Evolutionary conservation across 495 filamentous ascomycete species (phyloP).

Genomic region (Hyphodiscus hymeniophilus): DNA sequence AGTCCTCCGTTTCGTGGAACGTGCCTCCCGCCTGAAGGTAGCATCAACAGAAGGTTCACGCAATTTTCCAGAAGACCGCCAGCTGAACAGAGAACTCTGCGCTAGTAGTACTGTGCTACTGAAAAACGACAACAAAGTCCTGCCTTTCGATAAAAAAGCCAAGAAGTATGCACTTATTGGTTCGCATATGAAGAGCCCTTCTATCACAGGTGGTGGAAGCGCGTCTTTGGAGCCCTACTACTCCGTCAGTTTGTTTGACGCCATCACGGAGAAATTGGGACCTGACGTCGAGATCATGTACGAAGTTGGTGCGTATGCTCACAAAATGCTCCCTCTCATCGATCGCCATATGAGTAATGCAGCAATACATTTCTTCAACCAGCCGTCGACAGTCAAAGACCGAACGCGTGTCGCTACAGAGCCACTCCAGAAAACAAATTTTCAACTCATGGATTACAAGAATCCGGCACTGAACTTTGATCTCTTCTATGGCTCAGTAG

Average conservation of each 20-base stretch:
- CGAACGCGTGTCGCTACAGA: constrained; percentile 47
- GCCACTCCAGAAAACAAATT: constrained; percentile 40
- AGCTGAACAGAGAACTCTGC: constrained; percentile 44
- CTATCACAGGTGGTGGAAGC: constrained; percentile 61
- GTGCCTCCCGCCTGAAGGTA: constrained; percentile 23
- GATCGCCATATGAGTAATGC: constrained; percentile 23
- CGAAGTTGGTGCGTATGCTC: constrained; percentile 48
- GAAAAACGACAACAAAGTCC: constrained; percentile 56
- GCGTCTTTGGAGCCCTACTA: constrained; percentile 61
- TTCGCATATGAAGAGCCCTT: constrained; percentile 60
- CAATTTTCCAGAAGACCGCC: constrained; percentile 25
- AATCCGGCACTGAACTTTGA: constrained; percentile 46
- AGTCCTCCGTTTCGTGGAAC: constrained; percentile 50
- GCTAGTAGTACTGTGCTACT: constrained; percentile 62
- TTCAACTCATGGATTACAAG: constrained; percentile 55
- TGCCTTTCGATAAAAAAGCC: constrained; percentile 56
- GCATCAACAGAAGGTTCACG: constrained; percentile 7
- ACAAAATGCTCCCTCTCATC: constrained; percentile 49
- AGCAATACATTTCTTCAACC: constrained; percentile 26
- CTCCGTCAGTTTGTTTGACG: constrained; percentile 55
- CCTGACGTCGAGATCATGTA: constrained; percentile 31
- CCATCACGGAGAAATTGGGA: constrained; percentile 42
- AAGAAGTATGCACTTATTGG: constrained; percentile 42
- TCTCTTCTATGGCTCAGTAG: constrained; percentile 54
- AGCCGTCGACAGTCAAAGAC: constrained; percentile 49